Evolutionary conservation across 2,329 filamentous ascomycete species (phyloP).

Genomic region (Exophiala aquamarina): DNA sequence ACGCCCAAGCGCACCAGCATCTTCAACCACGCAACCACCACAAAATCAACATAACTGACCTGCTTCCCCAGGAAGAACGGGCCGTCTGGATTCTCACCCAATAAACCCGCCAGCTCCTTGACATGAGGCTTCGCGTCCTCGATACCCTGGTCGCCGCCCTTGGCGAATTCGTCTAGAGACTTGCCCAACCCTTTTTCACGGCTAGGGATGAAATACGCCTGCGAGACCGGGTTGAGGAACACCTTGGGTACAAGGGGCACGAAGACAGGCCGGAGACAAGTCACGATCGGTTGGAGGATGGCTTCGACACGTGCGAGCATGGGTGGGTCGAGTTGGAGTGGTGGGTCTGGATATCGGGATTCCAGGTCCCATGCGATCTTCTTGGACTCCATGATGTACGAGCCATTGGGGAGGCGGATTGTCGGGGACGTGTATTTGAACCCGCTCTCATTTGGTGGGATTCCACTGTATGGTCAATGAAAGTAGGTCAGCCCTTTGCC

Average conservation of each 20-base stretch:
- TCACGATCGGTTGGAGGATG: slow-evolving; percentile 36
- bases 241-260: slow-evolving; percentile 50
- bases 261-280: slow-evolving; percentile 41
- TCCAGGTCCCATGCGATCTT: slow-evolving; percentile 62
- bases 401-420: slow-evolving; percentile 56
- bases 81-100: slow-evolving; percentile 58
- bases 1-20: slow-evolving; percentile 36
- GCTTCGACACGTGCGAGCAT: slow-evolving; percentile 47
- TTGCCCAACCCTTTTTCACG: slow-evolving; percentile 53
- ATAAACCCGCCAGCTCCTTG: slow-evolving; percentile 40
- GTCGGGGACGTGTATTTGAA: slow-evolving; percentile 56
- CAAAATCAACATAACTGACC: slow-evolving; percentile 59
- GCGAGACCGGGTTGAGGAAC: slow-evolving; percentile 53
- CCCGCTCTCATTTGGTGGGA: slow-evolving; percentile 48
- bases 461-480: too few relatives aligned
- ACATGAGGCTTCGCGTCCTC: slow-evolving; percentile 40
- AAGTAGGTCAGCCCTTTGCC: too few relatives aligned
- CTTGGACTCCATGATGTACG: slow-evolving; percentile 64
- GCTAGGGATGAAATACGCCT: slow-evolving; percentile 57
- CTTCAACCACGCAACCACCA: slow-evolving; percentile 52
- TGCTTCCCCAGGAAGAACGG: slow-evolving; percentile 62
- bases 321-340: slow-evolving; percentile 58
- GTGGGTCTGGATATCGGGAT: slow-evolving; percentile 56
- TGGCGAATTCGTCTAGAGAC: slow-evolving; percentile 50
- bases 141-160: slow-evolving; percentile 46